Conservation (phyloP, 2,329 filamentous ascomycete genomes). For the Cercospora beticola region DNA sequence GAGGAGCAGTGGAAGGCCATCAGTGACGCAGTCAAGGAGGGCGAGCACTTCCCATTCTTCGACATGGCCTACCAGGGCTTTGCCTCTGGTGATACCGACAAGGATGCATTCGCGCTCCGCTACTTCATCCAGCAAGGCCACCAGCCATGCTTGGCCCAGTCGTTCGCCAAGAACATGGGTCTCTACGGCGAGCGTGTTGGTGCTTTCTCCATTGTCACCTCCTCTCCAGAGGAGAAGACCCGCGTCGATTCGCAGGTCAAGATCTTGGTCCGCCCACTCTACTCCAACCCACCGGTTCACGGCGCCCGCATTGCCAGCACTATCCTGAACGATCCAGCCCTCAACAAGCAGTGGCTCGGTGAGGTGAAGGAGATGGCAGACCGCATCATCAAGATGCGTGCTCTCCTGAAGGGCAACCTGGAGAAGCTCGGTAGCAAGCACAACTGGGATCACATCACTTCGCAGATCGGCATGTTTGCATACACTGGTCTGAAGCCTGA, state of each 20-base stretch:
- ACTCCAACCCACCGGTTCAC: slow-evolving; percentile 97
- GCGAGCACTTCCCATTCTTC: slow-evolving; percentile 92
- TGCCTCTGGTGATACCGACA: slow-evolving; percentile 85
- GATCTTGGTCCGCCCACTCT: slow-evolving; percentile 92
- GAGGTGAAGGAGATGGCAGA: slow-evolving; percentile 99
- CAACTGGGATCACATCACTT: slow-evolving; percentile 98
- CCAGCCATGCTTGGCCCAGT: slow-evolving; percentile 83
- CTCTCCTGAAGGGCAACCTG: slow-evolving; percentile 89
- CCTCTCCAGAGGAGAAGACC: slow-evolving; percentile 85
- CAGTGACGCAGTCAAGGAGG: slow-evolving; percentile 78
- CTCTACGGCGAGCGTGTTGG: slow-evolving; percentile 98
- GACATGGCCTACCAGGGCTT: slow-evolving; percentile 99
- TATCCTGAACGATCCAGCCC: slow-evolving; percentile 79
- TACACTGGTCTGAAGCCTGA: slow-evolving; percentile 90
- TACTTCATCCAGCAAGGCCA: slow-evolving; percentile 93
- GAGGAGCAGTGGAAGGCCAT: slow-evolving; percentile 91
- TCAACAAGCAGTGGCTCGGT: slow-evolving; percentile 91
- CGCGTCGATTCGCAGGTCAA: slow-evolving; percentile 97
- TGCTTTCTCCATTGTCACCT: slow-evolving; percentile 89
- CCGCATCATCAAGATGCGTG: slow-evolving; percentile 98
- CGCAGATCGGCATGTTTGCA: slow-evolving; percentile 98
- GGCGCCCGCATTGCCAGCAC: slow-evolving; percentile 89
- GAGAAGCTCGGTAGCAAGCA: slow-evolving; percentile 93
- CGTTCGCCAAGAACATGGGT: slow-evolving; percentile 99
- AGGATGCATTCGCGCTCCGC: slow-evolving; percentile 89